Base-by-base conservation (phyloP, 371 early-diverging fungal species). In the Funneliformis caledonium region DNA sequence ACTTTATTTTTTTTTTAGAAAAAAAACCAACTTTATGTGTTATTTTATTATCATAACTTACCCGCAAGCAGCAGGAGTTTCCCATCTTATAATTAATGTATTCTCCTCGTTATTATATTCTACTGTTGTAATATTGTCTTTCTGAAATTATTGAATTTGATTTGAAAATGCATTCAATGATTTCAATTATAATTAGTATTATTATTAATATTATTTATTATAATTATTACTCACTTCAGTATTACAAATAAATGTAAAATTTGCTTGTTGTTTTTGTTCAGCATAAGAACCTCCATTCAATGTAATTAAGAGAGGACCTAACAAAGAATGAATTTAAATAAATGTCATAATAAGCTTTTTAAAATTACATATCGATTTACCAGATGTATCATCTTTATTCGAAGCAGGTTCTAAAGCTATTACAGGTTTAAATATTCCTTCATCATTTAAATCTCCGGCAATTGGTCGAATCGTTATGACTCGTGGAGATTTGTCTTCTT, bases 231-330 rank as follows among this genome's bases (percentile, higher is more conserved):
- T 64, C 47, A 76, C 76, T 0, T 50, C 52, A 22, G 9, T 26
- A 26, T 26, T 12, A 45, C 65, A 65, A 60, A 48, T 10, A 33
- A 78, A 65, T 4, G 78, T 78, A 50, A 78, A 48, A 48, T 78
- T 45, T 19, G 78, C 65, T 78, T 67, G 31, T 19, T 78, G 68
- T n/a, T 37, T 0, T 19, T 45, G 31, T 9, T 65, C 10, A 14
- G 48, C 3, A 16, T 31, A 16, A 3, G 22, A 26, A 56, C 52
- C 78, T 48, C 78, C 78, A 50, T 65, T 26, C 12, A 67, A 48
- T 22, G 42, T 78, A 8, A 78, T 59, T 31, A 14, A 31, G 42
- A 76, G 64, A 3, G 61, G 22, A 2, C 62, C 76, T 76, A 22
- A 31, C 19, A n/a, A 42, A 47, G 14, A 47, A 19, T 26, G n/a